A percentile compares a stretch with the other conserved stretches of the same genome.
Evolutionary conservation across 495 filamentous ascomycete species (phyloP).

Genomic region (Monascus purpureus): DNA sequence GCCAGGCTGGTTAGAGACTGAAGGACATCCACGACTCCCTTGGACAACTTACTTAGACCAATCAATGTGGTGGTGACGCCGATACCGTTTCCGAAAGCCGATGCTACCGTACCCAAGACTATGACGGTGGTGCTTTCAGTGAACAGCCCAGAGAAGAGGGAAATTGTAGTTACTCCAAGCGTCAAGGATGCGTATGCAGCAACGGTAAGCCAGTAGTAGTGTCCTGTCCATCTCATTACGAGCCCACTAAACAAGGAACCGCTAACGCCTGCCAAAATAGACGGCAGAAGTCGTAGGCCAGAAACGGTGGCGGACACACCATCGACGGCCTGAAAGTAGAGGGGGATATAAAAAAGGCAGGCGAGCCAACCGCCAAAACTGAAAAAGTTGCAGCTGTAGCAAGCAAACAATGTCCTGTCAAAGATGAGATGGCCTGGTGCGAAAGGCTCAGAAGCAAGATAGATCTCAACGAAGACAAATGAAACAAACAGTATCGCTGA

Average conservation of each 20-base stretch:
- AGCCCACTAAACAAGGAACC: slow-evolving; percentile 58
- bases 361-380: slow-evolving; percentile 52
- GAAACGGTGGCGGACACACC: slow-evolving; percentile 50
- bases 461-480: slow-evolving; percentile 59
- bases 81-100: slow-evolving; percentile 48
- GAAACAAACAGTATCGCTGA: slow-evolving; percentile 47
- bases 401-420: slow-evolving; percentile 49
- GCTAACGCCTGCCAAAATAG: slow-evolving; percentile 45
- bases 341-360: slow-evolving; percentile 58
- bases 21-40: background rate
- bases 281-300: slow-evolving; percentile 54
- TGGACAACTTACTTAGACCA: slow-evolving; percentile 33
- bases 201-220: slow-evolving; percentile 64
- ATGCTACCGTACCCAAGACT: slow-evolving; percentile 39
- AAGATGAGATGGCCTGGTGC: slow-evolving; percentile 72
- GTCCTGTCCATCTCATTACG: slow-evolving; percentile 63
- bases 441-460: slow-evolving; percentile 62
- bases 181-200: slow-evolving; percentile 37
- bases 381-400: slow-evolving; percentile 67
- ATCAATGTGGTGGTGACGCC: slow-evolving; percentile 62
- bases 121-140: slow-evolving; percentile 31
- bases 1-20: slow-evolving; percentile 9
- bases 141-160: slow-evolving; percentile 45
- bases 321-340: slow-evolving; percentile 67
- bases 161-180: slow-evolving; percentile 37